Evolutionary conservation across 2,329 filamentous ascomycete genomes (phyloP).

Genomic region (Fusarium subtropicale): DNA sequence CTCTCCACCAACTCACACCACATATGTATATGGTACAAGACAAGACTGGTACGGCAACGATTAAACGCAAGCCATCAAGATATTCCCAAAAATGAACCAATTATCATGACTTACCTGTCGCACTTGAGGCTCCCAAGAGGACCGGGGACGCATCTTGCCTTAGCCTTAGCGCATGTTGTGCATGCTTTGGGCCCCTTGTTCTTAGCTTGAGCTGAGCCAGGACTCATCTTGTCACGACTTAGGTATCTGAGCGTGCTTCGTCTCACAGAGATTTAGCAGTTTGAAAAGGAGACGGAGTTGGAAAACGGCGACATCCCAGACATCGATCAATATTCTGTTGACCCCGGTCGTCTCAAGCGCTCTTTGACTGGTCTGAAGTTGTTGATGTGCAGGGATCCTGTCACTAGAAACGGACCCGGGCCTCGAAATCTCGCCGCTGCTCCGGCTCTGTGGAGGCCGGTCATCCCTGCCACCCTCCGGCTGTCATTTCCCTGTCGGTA

Average conservation of each 20-base stretch:
- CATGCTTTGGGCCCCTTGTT: slow-evolving; percentile 63
- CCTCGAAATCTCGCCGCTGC: slow-evolving; percentile 46
- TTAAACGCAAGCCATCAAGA: slow-evolving; percentile 8
- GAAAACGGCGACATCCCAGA: slow-evolving; percentile 35
- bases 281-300: slow-evolving; percentile 41
- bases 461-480: not conserved
- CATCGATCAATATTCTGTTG: slow-evolving; percentile 13
- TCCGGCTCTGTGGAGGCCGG: slow-evolving; percentile 41
- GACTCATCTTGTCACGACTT: slow-evolving; percentile 41
- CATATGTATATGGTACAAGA: not conserved
- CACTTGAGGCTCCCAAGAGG: slow-evolving; percentile 56
- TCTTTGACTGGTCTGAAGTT: slow-evolving; percentile 35
- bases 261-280: slow-evolving; percentile 22
- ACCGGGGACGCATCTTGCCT: slow-evolving; percentile 61
- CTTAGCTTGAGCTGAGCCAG: slow-evolving; percentile 38
- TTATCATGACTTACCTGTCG: slow-evolving; percentile 56
- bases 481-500: slow-evolving; percentile 1
- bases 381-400: slow-evolving; percentile 29
- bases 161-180: slow-evolving; percentile 64
- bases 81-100: slow-evolving; percentile 12
- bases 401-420: slow-evolving; percentile 44
- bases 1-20: slow-evolving; percentile 11
- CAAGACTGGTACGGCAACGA: not conserved
- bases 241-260: slow-evolving; percentile 19
- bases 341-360: slow-evolving; percentile 32